Evolutionary conservation across 1,284 basidiomycete genomes (phyloP).

Genomic region (Microbotryum scabiosae): DNA sequence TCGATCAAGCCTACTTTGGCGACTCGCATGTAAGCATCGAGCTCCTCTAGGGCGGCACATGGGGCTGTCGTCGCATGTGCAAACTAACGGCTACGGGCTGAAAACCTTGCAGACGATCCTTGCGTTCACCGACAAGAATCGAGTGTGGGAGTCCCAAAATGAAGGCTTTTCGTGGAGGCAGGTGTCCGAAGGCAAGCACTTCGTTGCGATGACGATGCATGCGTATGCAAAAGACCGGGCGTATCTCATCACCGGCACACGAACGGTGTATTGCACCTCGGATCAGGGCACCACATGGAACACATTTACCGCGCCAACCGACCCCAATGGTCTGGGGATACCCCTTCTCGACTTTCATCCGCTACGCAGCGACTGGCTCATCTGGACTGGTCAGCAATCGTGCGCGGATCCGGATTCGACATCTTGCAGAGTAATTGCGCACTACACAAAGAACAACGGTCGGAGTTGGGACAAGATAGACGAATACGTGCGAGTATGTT

Average conservation of each 20-base stretch:
- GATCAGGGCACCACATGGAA: conserved; percentile 72
- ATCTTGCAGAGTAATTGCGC: conserved; percentile 61
- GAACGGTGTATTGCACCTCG: conserved; percentile 64
- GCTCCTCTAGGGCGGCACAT: too few species aligned
- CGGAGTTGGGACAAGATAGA: conserved; percentile 69
- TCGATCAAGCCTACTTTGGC: conserved; percentile 77
- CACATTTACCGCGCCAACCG: conserved; percentile 51
- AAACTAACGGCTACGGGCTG: neutral
- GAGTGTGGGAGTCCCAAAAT: conserved; percentile 86
- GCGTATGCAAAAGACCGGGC: conserved; percentile 68
- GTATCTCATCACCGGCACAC: conserved; percentile 70
- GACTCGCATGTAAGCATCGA: conserved; percentile 52
- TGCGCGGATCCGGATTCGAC: conserved; percentile 47
- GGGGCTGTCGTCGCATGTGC: neutral
- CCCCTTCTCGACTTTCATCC: conserved; percentile 83
- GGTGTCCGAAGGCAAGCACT: conserved; percentile 31
- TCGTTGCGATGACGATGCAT: conserved; percentile 79
- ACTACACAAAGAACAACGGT: conserved; percentile 69
- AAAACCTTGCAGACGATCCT: conserved; percentile 62
- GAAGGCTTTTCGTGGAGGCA: conserved; percentile 88
- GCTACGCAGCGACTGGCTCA: conserved; percentile 64
- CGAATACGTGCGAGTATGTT: conserved; percentile 78
- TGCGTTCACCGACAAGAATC: conserved; percentile 64
- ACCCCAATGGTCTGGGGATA: conserved; percentile 70
- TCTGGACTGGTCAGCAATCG: conserved; percentile 74